These are phyloP conservation scores for Dysphania ambrosioides DNA, from an alignment of 148 eudicot genomes.

Conservation along the genomic window DNA sequence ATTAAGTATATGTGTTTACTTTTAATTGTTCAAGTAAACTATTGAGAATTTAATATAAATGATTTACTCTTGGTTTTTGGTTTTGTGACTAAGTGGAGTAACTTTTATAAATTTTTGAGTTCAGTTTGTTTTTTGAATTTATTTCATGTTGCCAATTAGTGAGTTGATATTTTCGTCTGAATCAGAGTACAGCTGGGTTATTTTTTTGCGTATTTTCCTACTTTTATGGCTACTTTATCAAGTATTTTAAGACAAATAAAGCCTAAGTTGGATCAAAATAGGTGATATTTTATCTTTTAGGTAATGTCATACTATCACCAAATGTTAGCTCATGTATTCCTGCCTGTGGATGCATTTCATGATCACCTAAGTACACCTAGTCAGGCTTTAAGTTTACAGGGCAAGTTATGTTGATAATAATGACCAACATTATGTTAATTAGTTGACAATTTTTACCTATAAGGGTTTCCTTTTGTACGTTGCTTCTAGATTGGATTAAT, in stretches of 20 bases:
- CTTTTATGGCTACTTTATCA: too few species aligned
- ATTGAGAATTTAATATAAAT: neutral
- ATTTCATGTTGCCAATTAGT: too few species aligned
- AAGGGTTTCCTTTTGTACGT: neutral
- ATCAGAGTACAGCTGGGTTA: too few species aligned
- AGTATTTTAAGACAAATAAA: neutral
- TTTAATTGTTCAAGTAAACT: too few species aligned
- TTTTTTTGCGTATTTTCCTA: too few species aligned
- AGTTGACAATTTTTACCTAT: too few species aligned
- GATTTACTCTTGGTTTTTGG: neutral
- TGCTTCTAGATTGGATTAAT: neutral
- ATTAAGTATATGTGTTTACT: too few species aligned
- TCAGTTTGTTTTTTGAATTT: neutral
- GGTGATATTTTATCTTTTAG: neutral
- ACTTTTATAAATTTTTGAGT: neutral
- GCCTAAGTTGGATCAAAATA: neutral
- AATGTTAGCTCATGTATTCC: neutral
- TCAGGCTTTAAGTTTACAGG: neutral
- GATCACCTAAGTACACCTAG: too few species aligned
- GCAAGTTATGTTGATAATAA: neutral
- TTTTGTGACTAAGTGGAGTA: neutral
- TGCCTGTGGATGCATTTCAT: neutral
- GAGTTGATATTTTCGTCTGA: neutral
- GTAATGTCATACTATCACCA: neutral
- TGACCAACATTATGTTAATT: neutral